A percentile compares a stretch with the other conserved stretches of the same genome.
phyloP scores from a whole-genome alignment of 495 filamentous ascomycete genomes.

The Entonaema liquescens region DNA sequence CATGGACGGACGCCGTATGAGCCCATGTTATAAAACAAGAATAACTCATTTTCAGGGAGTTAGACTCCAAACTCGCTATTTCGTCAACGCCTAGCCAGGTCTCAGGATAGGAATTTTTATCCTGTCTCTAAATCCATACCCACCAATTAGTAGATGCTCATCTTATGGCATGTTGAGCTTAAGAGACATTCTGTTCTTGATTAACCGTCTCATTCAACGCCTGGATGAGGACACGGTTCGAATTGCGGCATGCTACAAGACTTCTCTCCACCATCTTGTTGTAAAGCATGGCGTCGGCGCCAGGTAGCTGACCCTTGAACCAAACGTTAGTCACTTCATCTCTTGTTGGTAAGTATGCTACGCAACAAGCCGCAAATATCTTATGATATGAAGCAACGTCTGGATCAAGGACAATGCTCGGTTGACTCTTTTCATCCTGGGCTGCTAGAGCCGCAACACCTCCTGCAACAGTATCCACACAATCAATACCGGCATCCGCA shows the following conservation, averaged over 20 bases:
- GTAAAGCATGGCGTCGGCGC: slow-evolving; percentile 51
- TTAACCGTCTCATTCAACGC: slow-evolving; percentile 49
- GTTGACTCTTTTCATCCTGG: slow-evolving; percentile 44
- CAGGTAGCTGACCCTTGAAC: slow-evolving; percentile 76
- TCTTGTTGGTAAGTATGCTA: slow-evolving; percentile 86
- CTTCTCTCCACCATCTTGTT: slow-evolving; percentile 54
- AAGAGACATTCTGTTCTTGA: slow-evolving; percentile 35
- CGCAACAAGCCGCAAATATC: slow-evolving; percentile 81
- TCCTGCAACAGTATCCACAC: slow-evolving; percentile 87
- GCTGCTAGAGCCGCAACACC: slow-evolving; percentile 85
- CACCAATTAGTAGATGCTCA: background rate
- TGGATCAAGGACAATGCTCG: slow-evolving; percentile 79
- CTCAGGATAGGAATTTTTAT: background rate
- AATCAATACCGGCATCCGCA: slow-evolving; percentile 94
- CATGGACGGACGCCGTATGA: background rate
- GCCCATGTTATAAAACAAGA: too few species aligned
- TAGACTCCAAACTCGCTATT: background rate
- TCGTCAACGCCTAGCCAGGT: background rate
- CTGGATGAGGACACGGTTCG: slow-evolving; percentile 54
- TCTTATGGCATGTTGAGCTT: slow-evolving; percentile 1
- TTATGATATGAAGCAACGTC: slow-evolving; percentile 81
- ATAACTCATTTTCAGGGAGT: background rate
- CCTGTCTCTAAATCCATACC: background rate
- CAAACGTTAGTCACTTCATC: slow-evolving; percentile 95
- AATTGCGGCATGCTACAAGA: slow-evolving; percentile 53